Percentiles rank a stretch among this genome's conserved stretches.
Evolutionary conservation across 2,329 filamentous ascomycete species (phyloP).

Genomic region (Metarhizium robertsii): DNA sequence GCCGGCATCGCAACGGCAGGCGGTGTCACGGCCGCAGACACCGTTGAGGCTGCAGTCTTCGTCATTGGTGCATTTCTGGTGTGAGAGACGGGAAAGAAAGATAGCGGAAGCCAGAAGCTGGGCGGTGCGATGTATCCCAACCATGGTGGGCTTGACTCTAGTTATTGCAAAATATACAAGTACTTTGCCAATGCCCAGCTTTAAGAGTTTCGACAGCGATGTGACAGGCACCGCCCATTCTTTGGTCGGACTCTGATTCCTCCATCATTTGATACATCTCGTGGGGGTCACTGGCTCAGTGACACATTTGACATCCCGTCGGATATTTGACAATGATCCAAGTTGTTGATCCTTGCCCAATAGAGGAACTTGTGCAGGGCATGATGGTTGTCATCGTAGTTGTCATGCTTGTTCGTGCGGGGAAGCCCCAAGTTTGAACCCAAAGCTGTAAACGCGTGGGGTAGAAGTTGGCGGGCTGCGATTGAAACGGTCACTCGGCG

Average conservation of each 20-base stretch:
- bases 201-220: too few relatives aligned
- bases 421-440: not conserved
- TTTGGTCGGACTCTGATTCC: not conserved
- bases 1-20: slow-evolving; percentile 27
- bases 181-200: not conserved
- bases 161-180: not conserved
- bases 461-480: too few relatives aligned
- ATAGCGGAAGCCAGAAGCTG: not conserved
- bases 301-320: not conserved
- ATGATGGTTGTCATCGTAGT: not conserved
- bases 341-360: not conserved
- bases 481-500: too few relatives aligned
- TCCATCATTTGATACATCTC: not conserved
- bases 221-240: not conserved
- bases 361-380: not conserved
- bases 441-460: too few relatives aligned
- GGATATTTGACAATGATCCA: not conserved
- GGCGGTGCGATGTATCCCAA: not conserved
- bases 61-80: not conserved
- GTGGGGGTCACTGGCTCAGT: not conserved
- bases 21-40: slow-evolving; percentile 9
- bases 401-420: not conserved
- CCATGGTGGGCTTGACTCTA: not conserved
- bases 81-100: not conserved
- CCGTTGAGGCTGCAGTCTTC: slow-evolving; percentile 22